Conservation (phyloP, 208 protist species). For the Porcisia deanei region DNA sequence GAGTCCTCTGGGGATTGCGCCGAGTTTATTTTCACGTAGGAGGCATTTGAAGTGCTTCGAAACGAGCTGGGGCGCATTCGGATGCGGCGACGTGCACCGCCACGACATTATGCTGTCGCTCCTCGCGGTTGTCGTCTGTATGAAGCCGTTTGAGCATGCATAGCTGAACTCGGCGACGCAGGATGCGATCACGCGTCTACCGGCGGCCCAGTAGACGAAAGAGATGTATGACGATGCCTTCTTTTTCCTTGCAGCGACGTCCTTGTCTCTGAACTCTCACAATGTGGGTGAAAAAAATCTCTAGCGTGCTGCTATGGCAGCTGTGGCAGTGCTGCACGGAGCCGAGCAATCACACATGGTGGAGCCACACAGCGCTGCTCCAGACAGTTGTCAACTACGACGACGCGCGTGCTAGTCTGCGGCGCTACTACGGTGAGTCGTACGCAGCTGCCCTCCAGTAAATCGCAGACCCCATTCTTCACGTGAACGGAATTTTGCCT, state of each 20-base stretch:
- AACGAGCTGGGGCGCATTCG: slow-evolving; percentile 21
- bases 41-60: slow-evolving; percentile 26
- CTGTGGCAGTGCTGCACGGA: slow-evolving; percentile 11
- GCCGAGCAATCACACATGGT: slow-evolving; percentile 10
- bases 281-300: neutral
- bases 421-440: slow-evolving; percentile 16
- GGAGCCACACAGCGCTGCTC: slow-evolving; percentile 1
- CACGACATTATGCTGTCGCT: slow-evolving; percentile 21
- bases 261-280: neutral
- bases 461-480: slow-evolving; percentile 15
- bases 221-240: slow-evolving; percentile 20
- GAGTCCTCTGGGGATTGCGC: slow-evolving; percentile 55
- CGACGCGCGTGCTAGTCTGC: slow-evolving; percentile 17
- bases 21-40: slow-evolving; percentile 59
- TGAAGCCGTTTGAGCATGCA: slow-evolving; percentile 5
- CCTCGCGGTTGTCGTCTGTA: slow-evolving; percentile 18
- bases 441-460: slow-evolving; percentile 20
- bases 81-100: slow-evolving; percentile 9
- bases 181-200: slow-evolving; percentile 9
- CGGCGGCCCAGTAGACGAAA: slow-evolving; percentile 14
- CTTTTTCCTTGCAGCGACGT: slow-evolving; percentile 14
- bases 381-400: slow-evolving; percentile 29
- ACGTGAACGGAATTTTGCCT: slow-evolving; percentile 16
- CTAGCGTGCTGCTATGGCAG: neutral
- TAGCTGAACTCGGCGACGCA: neutral